Conservation (phyloP, 169 alveolate species). For the Plasmodium gaboni region DNA sequence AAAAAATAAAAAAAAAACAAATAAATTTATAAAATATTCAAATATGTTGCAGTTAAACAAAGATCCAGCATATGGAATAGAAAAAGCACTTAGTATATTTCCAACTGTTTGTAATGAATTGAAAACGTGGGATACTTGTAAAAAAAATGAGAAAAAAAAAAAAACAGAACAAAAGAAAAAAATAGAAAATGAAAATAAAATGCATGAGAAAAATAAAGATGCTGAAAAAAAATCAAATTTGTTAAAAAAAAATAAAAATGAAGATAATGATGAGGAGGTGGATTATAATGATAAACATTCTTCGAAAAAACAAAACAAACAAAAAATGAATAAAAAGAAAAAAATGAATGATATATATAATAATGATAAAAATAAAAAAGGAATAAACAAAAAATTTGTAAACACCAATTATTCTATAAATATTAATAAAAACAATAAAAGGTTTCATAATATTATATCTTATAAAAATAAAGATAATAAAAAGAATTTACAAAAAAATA, state of each 20-base stretch:
- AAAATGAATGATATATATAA: constrained; percentile 2
- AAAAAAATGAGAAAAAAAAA: constrained; percentile 13
- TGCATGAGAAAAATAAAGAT: no score
- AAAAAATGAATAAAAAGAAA: background rate
- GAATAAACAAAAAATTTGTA: constrained; percentile 11
- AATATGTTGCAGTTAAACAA: no score
- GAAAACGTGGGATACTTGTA: constrained; percentile 31
- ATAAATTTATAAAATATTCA: background rate
- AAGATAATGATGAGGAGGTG: no score
- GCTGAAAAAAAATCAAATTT: no score
- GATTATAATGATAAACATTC: background rate
- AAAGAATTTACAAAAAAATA: background rate
- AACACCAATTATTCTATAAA: constrained; percentile 57
- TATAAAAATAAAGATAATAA: background rate
- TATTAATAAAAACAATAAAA: constrained; percentile 36
- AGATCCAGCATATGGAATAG: constrained; percentile 7
- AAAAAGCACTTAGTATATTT: constrained; percentile 24
- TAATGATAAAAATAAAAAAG: constrained; percentile 8
- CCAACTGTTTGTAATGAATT: constrained; percentile 59
- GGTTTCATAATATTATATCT: constrained; percentile 3
- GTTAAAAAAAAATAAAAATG: no score
- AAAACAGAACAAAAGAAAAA: constrained; percentile 11
- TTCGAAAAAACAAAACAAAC: no score
- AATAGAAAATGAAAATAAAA: background rate
- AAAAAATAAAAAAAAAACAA: constrained; percentile 30